Percentiles rank a stretch among this genome's conserved stretches.
Evolutionary conservation across 495 filamentous ascomycete genomes (phyloP).

Genomic region (Aspergillus nidulans): DNA sequence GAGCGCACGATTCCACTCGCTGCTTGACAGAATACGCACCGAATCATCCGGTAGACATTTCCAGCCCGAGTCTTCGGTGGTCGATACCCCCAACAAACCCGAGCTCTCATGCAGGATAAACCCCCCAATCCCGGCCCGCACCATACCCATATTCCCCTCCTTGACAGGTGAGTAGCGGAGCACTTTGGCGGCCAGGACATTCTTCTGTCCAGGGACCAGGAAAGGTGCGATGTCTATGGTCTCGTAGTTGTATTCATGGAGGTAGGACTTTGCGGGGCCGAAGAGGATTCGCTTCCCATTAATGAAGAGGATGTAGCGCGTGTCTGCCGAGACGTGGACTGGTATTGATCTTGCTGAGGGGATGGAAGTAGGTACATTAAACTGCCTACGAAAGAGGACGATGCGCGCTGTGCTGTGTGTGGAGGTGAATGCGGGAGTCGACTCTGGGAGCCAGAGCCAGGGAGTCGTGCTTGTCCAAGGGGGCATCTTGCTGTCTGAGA

Average conservation of each 20-base stretch:
- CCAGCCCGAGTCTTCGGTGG: slow-evolving; percentile 12
- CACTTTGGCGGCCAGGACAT: slow-evolving; percentile 22
- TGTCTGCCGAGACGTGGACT: slow-evolving; percentile 27
- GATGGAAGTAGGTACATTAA: background rate
- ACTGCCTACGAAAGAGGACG: slow-evolving; percentile 24
- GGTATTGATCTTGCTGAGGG: background rate
- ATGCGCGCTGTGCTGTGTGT: slow-evolving; percentile 19
- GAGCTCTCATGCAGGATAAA: slow-evolving; percentile 13
- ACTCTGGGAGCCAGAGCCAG: slow-evolving; percentile 22
- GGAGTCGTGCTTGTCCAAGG: slow-evolving; percentile 18
- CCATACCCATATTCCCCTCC: slow-evolving; percentile 20
- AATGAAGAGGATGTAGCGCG: slow-evolving; percentile 25
- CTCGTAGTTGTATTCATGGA: slow-evolving; percentile 25
- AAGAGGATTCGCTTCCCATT: slow-evolving; percentile 23
- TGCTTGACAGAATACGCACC: slow-evolving; percentile 10
- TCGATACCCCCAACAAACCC: background rate
- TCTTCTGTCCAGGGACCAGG: slow-evolving; percentile 10
- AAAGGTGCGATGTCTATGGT: slow-evolving; percentile 24
- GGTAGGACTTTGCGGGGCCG: slow-evolving; percentile 24
- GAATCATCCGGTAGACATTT: slow-evolving; percentile 16
- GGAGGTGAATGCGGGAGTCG: slow-evolving; percentile 8
- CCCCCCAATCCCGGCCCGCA: slow-evolving; percentile 20
- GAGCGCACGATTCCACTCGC: slow-evolving; percentile 24
- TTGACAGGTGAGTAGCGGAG: slow-evolving; percentile 19
- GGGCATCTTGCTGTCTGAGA: background rate